Base-by-base conservation (phyloP, 805 yeast species). In the Ogataea degrootiae region DNA sequence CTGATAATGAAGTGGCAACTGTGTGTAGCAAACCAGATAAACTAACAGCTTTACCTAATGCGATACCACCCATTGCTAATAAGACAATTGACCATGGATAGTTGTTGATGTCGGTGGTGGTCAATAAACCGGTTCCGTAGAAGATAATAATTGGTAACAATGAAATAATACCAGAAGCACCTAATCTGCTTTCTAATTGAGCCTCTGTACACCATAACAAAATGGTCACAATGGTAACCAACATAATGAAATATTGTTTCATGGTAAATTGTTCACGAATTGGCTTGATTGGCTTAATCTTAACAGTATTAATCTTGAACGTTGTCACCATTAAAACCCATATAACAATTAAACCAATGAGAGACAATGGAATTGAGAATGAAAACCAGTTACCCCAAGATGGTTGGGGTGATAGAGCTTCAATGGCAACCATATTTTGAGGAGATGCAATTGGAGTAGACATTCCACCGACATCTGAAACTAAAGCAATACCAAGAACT, bases 381-480 rank as follows among this genome's bases (percentile, higher is more conserved):
- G 73, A 75, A 58, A 76, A 76, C 82, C 82, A 76, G 53, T 76
- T 71, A 19, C 80, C 81, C 82, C 82, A 76, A 4, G 74, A 67
- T 7, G 82, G 82, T 41, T 67, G 73, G 1, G 82, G 82, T 23
- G 60, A 65, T 72, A 76, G 71, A 21, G 78, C 71, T 34, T 76
- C 79, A 47, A 76, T 74, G 17, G 81, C 80, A 47, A 76, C 70
- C 67, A 76, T 75, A 46, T 76, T 76, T 55, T 76, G 82, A 2
- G 82, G 82, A 11, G 79, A 74, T 1, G 80, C 72, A 53, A 76
- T 76, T 6, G 82, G 82, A 12, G 76, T 71, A 0, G 79, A 75
- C 79, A 76, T 75, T 38, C 82, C 82, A 7, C 77, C 82, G 26
- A 75, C 58, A 55, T 76, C 77, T 2, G 79, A 73, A 1, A 78